Evolutionary conservation across 257 asterid species (phyloP), one percentile per base, ranked within the genome.

Genomic region (Catharanthus roseus): DNA sequence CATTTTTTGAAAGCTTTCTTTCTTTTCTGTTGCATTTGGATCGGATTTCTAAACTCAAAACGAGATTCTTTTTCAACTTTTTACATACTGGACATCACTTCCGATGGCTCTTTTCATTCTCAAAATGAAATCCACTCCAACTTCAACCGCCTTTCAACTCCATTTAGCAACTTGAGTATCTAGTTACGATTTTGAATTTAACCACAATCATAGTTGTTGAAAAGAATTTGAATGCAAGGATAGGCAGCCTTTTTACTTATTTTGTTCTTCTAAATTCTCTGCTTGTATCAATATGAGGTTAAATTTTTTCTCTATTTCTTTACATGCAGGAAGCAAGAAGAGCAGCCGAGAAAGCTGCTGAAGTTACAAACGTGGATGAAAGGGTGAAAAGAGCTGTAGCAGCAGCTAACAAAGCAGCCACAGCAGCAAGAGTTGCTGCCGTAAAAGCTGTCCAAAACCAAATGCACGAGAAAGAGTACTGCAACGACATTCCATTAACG

Each of bases 391-490:
- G 79, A 57, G 83, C 85, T 21, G 74, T 80, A 50, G 58, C 78
- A 69, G 81, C 86, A 50, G 86, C 89, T 57, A 85, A 80, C 51
- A 78, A 73, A 71, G 79, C 89, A 16, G 89, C 85, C 41, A 77
- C 84, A 64, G 85, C 86, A 45, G 89, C 89, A 60, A 72, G 89
- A 82, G 89, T 82, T 36, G 77, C 89, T 11, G 85, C 89, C 4
- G 86, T 77, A 72, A 84, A 82, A 74, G 89, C 86, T 24, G 83
- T 77, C 66, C 89, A 84, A 68, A 79, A 77, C 74, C 86, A 73
- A 67, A 84, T 82, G 72, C 73, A 77, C 65, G 75, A 70, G 33
- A 70, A 75, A 6, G 66, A 65, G 28, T 47, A 68, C 28, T 42
- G 29, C 61, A 28, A 53, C 38, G 12, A 68, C 39, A 64, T 68